Evolutionary conservation across 2,329 filamentous ascomycete genomes (phyloP).

Genomic region (Zelopaecilomyces penicillatus): DNA sequence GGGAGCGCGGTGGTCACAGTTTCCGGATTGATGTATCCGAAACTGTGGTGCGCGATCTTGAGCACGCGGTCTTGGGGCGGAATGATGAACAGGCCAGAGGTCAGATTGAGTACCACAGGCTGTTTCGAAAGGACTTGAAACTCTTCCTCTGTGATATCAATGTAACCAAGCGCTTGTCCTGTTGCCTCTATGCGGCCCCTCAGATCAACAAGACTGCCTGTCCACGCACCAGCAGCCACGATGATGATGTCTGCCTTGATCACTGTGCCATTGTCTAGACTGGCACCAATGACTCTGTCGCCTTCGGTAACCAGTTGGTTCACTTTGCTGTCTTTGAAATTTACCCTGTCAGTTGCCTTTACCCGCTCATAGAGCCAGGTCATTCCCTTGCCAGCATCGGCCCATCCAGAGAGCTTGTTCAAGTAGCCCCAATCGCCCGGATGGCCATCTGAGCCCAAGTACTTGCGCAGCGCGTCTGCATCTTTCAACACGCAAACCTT

Average conservation of each 20-base stretch:
- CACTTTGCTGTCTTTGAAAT: conserved; percentile 44
- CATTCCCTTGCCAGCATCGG: conserved; percentile 66
- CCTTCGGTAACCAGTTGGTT: conserved; percentile 31
- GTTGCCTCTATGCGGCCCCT: conserved; percentile 69
- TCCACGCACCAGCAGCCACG: conserved; percentile 84
- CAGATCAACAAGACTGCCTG: conserved; percentile 66
- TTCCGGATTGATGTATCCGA: conserved; percentile 54
- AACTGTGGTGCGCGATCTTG: conserved; percentile 62
- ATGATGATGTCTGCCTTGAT: conserved; percentile 62
- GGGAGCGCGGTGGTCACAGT: conserved; percentile 27
- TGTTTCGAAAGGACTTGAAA: conserved; percentile 54
- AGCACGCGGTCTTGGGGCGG: conserved; percentile 55
- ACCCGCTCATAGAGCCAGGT: conserved; percentile 50
- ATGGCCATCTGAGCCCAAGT: conserved; percentile 39
- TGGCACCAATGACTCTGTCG: conserved; percentile 45
- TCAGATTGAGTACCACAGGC: conserved; percentile 67
- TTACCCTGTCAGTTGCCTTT: conserved; percentile 45
- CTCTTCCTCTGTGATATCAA: conserved; percentile 65
- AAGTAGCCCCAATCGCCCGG: conserved; percentile 63
- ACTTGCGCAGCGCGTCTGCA: conserved; percentile 33
- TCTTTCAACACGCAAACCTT: conserved; percentile 38
- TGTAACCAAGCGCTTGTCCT: conserved; percentile 72
- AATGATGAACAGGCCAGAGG: conserved; percentile 65
- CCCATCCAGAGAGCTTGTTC: conserved; percentile 72
- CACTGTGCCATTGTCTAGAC: conserved; percentile 25